Evolutionary conservation across 179 eudicot species (phyloP).

Genomic region (Patellifolia procumbens): DNA sequence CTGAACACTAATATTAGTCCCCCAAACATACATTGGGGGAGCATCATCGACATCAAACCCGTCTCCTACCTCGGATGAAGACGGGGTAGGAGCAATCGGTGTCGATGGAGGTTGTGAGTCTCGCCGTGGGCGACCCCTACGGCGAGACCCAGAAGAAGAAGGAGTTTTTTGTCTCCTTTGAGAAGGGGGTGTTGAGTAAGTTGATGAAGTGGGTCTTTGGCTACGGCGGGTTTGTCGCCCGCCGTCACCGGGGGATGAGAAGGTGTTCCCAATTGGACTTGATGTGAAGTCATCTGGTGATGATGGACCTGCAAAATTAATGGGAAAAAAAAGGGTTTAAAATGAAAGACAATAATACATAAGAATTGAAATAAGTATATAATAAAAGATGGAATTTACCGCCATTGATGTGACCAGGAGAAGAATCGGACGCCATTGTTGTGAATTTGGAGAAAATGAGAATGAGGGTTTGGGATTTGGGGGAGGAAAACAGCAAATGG

Average conservation of each 20-base stretch:
- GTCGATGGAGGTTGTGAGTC: conserved; percentile 36
- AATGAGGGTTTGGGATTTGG: too few relatives aligned
- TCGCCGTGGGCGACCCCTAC: conserved; percentile 34
- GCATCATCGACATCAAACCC: conserved; percentile 62
- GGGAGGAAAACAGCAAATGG: too few relatives aligned
- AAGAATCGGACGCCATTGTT: conserved; percentile 80
- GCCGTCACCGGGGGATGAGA: conserved; percentile 58
- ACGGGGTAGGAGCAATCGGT: conserved; percentile 49
- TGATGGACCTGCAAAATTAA: conserved; percentile 54
- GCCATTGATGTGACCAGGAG: conserved; percentile 47
- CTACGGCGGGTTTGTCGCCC: conserved; percentile 39
- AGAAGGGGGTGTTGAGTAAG: not conserved
- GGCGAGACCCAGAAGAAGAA: conserved; percentile 41
- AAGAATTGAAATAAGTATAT: too few relatives aligned
- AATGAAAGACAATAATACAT: not conserved
- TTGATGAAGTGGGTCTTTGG: conserved; percentile 39
- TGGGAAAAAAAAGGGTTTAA: not conserved
- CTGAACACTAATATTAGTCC: conserved; percentile 90
- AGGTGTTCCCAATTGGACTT: conserved; percentile 79
- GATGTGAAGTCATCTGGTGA: conserved; percentile 73
- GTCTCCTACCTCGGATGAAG: conserved; percentile 69
- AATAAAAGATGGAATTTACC: conserved; percentile 37
- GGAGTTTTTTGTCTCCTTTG: conserved; percentile 45
- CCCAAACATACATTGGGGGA: conserved; percentile 92
- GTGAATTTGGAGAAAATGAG: not conserved